Base-by-base conservation (phyloP, 202 grass and related monocot genomes). In the Hordeum pubiflorum region DNA sequence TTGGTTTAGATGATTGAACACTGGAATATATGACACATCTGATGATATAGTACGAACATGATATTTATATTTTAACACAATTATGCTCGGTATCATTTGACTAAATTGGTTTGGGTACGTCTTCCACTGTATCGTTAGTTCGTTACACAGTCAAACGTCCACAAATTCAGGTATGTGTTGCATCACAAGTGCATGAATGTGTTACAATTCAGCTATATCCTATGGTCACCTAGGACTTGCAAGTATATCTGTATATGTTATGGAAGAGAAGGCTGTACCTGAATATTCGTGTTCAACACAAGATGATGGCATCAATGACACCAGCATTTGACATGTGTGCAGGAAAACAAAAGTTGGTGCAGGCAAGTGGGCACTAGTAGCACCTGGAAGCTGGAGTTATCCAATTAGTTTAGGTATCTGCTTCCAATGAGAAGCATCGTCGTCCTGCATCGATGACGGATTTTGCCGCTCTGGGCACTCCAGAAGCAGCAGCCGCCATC, bases 281-380 rank as follows among this genome's bases (percentile, higher is more conserved):
- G 26, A 10, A 48, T 22, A 10, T 52, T 31, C 36, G 69, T 27
- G 67, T n/a, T 29, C 4, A 69, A 33, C 56, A 14, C 22, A 64
- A 56, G 40, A 46, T 81, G 20, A 52, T 31, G 40, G 18, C 58
- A 74, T n/a, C 68, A 44, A 5, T 63, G 72, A 63, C 79, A 77
- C 55, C 79, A 82, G 74, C 66, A 36, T 65, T 73, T 57, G 79
- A 87, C 57, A 29, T 44, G 34, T 72, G n/a, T 82, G 56, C 15
- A 82, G 54, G 64, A 72, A 50, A 72, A 31, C 68, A 50, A 18
- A 29, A 54, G 79, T 86, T 76, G 54, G 62, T 76, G 33, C 9
- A 72, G 84, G 22, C 7, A 20, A 76, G 54, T 60, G 40, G 58
- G 39, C 41, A 64, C 27, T 57, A 46, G 38, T 32, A 72, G 26